Base-by-base conservation (phyloP, 306 rosid species). In the Phaseolus lunatus region DNA sequence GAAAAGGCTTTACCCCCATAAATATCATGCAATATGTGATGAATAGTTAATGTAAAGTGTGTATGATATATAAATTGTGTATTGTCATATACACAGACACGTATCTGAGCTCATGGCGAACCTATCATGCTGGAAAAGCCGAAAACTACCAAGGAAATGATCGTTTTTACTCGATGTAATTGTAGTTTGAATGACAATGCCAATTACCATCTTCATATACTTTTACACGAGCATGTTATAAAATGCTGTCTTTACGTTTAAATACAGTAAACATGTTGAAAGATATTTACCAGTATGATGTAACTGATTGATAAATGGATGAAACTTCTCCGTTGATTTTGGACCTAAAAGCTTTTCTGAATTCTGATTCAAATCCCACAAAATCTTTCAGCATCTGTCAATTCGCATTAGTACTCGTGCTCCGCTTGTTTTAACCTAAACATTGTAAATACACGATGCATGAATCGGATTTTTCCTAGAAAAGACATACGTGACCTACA, bases 1-100 rank as follows among this genome's bases (percentile, higher is more conserved):
- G 78, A 82, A 56, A 76, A 74, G n/a, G 35, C 35, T 29, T 53
- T 57, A 1, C 9, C 27, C 1, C 49, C 45, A 52, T 26, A 29
- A 20, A 72, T 69, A 54, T 56, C 33, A 3, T 67, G 66, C 18
- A 12, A n/a, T 7, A 41, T 52, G n/a, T 75, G 22, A 70, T 59
- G 54, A 77, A 47, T 70, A 44, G 23, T 26, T 52, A 37, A 58
- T 53, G 35, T 33, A 16, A 24, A 48, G 35, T 13, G n/a, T 47
- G 22, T 13, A 13, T 33, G 27, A 3, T 31, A 35, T 11, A 52
- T 33, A 19, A 13, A n/a, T 57, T 15, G 8, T 5, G 15, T 54
- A 58, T 27, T 27, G 23, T 62, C 3, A 70, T 64, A 4, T 4
- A 52, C 54, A 64, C 53, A 48, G 57, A 63, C 10, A 12, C 1